Percentiles rank a stretch among this genome's conserved stretches.
These are phyloP conservation scores for Naematelia encephala DNA, from an alignment of 768 basidiomycete genomes.

Conservation along the genomic window DNA sequence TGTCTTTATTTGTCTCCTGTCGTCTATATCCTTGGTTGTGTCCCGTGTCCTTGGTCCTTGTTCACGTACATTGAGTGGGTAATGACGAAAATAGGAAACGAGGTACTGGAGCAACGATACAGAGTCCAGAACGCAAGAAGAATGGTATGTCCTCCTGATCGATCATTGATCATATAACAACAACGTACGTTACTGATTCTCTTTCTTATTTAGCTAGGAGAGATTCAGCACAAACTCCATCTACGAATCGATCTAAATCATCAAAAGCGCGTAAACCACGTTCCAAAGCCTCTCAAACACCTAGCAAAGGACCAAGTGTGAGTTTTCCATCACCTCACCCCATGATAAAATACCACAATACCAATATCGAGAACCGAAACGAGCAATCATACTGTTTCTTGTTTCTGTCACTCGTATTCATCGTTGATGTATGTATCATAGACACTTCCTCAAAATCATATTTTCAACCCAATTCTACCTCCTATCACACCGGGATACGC, in stretches of 20 bases:
- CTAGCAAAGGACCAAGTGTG: constrained; percentile 28
- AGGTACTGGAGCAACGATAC: constrained; percentile 7
- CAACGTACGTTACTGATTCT: neutral
- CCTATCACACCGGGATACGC: constrained; percentile 55
- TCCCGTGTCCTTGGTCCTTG: no score
- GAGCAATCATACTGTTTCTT: no score
- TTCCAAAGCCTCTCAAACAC: neutral
- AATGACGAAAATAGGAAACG: constrained; percentile 15
- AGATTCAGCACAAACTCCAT: neutral
- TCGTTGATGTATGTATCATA: no score
- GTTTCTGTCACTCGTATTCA: no score
- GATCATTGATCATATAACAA: no score
- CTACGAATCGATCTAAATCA: constrained; percentile 1
- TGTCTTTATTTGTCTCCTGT: neutral
- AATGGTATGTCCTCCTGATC: constrained; percentile 5
- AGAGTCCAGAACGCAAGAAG: constrained; percentile 7
- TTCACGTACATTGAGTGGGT: neutral
- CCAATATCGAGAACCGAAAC: no score
- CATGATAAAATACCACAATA: no score
- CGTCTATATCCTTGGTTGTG: neutral
- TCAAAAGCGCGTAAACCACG: constrained; percentile 1
- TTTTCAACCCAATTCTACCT: constrained; percentile 66
- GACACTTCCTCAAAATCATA: constrained; percentile 33
- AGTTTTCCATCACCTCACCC: no score
- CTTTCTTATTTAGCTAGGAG: neutral